Base-by-base conservation (phyloP, 2,329 filamentous ascomycete species). In the Blastomyces emzantsi region DNA sequence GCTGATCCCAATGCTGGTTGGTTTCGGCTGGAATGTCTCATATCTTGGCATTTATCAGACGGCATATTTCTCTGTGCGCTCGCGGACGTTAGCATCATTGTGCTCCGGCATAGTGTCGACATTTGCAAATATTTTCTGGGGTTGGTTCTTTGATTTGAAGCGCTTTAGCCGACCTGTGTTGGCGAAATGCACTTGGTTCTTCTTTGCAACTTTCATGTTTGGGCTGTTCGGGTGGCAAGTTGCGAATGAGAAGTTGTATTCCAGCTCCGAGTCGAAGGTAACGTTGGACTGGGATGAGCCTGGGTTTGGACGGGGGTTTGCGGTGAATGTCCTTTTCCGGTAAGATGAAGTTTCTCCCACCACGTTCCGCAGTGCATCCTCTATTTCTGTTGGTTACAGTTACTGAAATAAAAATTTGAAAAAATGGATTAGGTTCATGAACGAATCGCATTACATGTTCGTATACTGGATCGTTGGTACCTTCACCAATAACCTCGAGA, bases 11-110 rank as follows among this genome's bases (percentile, higher is more conserved):
- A 75, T 82, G 22, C 72, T 81, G 25, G 67, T 81, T 0, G 77
- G 78, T 0, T 80, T 80, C 67, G 77, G 79, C 64, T 82, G 80
- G 80, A 82, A 81, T 65, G 70, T 69, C 36, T 80, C 79, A 0
- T 82, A 82, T 41, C 70, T 80, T 19, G 79, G 80, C 19, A 81
- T 81, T n/a, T 83, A 82, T 67, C 74, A 81, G 15, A 78, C 80
- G 11, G 77, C 75, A 36, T 82, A 82, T 73, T 81, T 81, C 66
- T 80, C 78, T 2, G 80, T 82, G 1, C 75, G 80, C 0, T 70
- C 79, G 0, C 71, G 80, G 1, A 76, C 79, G 0, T 71, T 82
- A 2, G 76, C 75, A 0, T 74, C 78, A 0, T 66, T 82, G 55
- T 73, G 73, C 0, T 79, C 79, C 0, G 79, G 78, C 6, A 68